These are phyloP conservation scores for Fusarium mundagurra DNA, from an alignment of 2,329 filamentous ascomycete species.

Conservation along the genomic window DNA sequence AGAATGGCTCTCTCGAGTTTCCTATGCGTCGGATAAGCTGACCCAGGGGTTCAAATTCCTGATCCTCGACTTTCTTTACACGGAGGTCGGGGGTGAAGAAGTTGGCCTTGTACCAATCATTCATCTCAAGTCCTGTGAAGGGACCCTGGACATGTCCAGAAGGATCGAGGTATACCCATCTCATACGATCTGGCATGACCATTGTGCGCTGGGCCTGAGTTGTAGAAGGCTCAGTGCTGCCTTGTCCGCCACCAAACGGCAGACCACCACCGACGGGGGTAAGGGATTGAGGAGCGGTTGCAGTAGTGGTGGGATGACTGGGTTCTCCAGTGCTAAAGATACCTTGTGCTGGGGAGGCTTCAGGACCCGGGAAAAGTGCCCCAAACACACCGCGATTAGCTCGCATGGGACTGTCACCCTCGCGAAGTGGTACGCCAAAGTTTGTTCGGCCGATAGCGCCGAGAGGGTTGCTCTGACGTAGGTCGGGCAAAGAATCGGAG, in stretches of 20 bases:
- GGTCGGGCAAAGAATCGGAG: slow-evolving; percentile 66
- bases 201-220: slow-evolving; percentile 80
- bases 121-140: slow-evolving; percentile 97
- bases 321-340: slow-evolving; percentile 53
- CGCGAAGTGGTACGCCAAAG: slow-evolving; percentile 63
- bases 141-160: slow-evolving; percentile 92
- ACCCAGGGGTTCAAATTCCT: slow-evolving; percentile 92
- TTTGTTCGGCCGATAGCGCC: slow-evolving; percentile 73
- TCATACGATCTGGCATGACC: slow-evolving; percentile 99
- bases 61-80: slow-evolving; percentile 93
- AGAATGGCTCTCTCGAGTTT: slow-evolving; percentile 95
- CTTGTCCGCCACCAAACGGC: slow-evolving; percentile 50
- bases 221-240: slow-evolving; percentile 61
- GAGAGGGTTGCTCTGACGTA: slow-evolving; percentile 69
- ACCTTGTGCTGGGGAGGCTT: slow-evolving; percentile 46
- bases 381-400: slow-evolving; percentile 65
- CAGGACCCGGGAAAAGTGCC: slow-evolving; percentile 59
- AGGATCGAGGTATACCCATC: slow-evolving; percentile 97
- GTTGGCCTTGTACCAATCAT: slow-evolving; percentile 99
- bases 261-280: slow-evolving; percentile 49
- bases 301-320: slow-evolving; percentile 47
- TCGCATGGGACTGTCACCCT: slow-evolving; percentile 69
- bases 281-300: slow-evolving; percentile 48
- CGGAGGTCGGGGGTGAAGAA: slow-evolving; percentile 96
- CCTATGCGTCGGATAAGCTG: slow-evolving; percentile 95